phyloP scores from a whole-genome alignment of 768 basidiomycete genomes.

The Kwoniella europaea region DNA sequence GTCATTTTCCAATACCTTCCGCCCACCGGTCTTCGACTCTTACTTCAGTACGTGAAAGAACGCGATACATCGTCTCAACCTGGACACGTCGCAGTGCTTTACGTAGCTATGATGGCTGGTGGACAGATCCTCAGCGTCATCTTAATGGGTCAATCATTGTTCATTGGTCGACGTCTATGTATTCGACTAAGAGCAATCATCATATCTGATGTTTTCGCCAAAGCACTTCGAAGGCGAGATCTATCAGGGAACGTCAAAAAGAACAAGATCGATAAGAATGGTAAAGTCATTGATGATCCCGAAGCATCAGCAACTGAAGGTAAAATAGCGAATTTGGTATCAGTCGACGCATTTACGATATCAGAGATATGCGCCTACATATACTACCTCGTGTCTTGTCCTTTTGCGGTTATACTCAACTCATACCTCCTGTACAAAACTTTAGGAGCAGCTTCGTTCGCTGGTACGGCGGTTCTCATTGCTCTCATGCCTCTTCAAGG shows the following conservation, averaged over 20 bases:
- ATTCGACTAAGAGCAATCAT: conserved; percentile 58
- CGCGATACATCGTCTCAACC: conserved; percentile 49
- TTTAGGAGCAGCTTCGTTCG: conserved; percentile 64
- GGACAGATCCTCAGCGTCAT: conserved; percentile 52
- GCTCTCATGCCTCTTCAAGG: conserved; percentile 53
- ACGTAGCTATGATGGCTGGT: conserved; percentile 58
- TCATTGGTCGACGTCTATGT: conserved; percentile 58
- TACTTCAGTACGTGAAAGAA: conserved; percentile 57
- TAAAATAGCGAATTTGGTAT: conserved; percentile 56
- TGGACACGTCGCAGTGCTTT: conserved; percentile 58
- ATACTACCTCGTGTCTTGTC: conserved; percentile 48
- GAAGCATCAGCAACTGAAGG: conserved; percentile 44
- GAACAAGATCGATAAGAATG: conserved; percentile 29
- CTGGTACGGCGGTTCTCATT: conserved; percentile 51
- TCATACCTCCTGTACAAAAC: conserved; percentile 75
- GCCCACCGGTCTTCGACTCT: conserved; percentile 57
- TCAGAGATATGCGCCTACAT: conserved; percentile 54
- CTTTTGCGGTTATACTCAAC: conserved; percentile 67
- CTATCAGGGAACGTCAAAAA: conserved; percentile 53
- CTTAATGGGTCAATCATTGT: conserved; percentile 53
- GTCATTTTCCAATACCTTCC: conserved; percentile 58
- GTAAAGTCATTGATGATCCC: conserved; percentile 31
- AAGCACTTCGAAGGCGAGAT: conserved; percentile 59
- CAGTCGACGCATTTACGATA: conserved; percentile 56
- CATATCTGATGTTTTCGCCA: conserved; percentile 59